Base-by-base conservation (phyloP, 495 filamentous ascomycete species). In the Penicillium waksmanii region DNA sequence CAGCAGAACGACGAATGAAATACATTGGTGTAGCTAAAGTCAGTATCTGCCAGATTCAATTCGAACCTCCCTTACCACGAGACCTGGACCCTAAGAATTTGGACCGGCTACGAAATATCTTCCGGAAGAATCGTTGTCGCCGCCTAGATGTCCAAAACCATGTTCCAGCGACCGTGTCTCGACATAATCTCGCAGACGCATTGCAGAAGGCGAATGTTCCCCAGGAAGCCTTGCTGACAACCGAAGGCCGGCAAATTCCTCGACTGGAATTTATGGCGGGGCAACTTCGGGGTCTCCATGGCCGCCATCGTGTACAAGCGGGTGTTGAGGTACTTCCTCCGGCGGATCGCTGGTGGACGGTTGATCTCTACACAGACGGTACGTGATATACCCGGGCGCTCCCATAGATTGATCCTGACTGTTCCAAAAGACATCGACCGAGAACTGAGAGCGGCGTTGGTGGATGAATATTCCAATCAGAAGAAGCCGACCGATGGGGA, bases 111-210 rank as follows among this genome's bases (percentile, higher is more conserved):
- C 42, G 61, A n/a, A 27, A 57, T 1, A 52, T 71, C 18, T 68
- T 71, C 42, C 49, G 40, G 17, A 60, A 67, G 17, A 56, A 65
- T 21, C 36, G 57, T 13, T 71, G 61, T 61, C 53, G 42, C 12
- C 56, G 65, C 1, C 51, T 69, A 3, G 65, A 68, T 44, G n/a
- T 68, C 12, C 9, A 42, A 3, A 71, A 71, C 47, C 53, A 71
- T 54, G 57, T 67, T 5, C 55, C 65, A 33, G 58, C 60, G 46
- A 51, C 69, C 40, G 62, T 70, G 5, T 63, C 67, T 2, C n/a
- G 19, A 33, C 49, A 59, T 25, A 17, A 62, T 27, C 59, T 69
- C 7, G 21, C 21, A 3, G 21, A 21, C 3, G 21, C 21, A 21
- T 21, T 6, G n/a, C n/a, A n/a, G n/a, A n/a, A n/a, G n/a, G n/a